Evolutionary conservation across 1,139 yeast genomes (phyloP).

Genomic region (Yamadazyma trypodendri): DNA sequence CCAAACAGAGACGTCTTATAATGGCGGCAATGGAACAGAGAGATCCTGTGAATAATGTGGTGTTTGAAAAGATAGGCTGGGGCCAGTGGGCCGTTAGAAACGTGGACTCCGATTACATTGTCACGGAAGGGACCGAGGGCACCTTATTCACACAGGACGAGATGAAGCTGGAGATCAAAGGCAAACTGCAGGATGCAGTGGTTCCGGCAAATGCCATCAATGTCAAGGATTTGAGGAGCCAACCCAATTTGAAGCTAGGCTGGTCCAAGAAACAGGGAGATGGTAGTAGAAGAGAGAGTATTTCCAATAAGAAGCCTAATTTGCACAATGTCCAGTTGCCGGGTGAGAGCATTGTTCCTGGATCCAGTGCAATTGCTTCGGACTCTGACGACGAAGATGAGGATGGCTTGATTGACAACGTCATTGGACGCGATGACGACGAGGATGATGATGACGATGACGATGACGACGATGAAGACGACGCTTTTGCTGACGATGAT

Average conservation of each 20-base stretch:
- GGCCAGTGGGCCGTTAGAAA: slow-evolving; percentile 92
- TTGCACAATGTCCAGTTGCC: slow-evolving; percentile 50
- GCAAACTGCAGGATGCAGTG: not conserved
- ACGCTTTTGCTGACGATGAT: slow-evolving; percentile 10
- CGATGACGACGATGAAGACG: slow-evolving; percentile 21
- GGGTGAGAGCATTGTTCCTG: slow-evolving; percentile 19
- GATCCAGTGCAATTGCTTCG: slow-evolving; percentile 33
- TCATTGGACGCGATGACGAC: slow-evolving; percentile 15
- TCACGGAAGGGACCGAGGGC: slow-evolving; percentile 42
- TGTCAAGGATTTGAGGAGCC: slow-evolving; percentile 39
- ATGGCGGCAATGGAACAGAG: slow-evolving; percentile 79
- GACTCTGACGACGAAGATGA: slow-evolving; percentile 47
- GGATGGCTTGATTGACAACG: slow-evolving; percentile 18
- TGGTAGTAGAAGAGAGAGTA: slow-evolving; percentile 50
- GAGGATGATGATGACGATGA: slow-evolving; percentile 15
- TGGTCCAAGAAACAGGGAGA: slow-evolving; percentile 40
- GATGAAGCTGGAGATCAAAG: not conserved
- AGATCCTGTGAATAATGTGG: slow-evolving; percentile 59
- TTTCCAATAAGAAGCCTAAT: slow-evolving; percentile 47
- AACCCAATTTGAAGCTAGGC: slow-evolving; percentile 40
- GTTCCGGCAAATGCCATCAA: slow-evolving; percentile 28
- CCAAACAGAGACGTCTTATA: slow-evolving; percentile 86
- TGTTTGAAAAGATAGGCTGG: slow-evolving; percentile 95
- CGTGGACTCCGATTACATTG: slow-evolving; percentile 50
- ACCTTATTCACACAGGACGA: slow-evolving; percentile 21